Evolutionary conservation across 163 green algal genomes (phyloP), one percentile per base, ranked within the genome.

Genomic region (Trebouxia gelatinosa): DNA sequence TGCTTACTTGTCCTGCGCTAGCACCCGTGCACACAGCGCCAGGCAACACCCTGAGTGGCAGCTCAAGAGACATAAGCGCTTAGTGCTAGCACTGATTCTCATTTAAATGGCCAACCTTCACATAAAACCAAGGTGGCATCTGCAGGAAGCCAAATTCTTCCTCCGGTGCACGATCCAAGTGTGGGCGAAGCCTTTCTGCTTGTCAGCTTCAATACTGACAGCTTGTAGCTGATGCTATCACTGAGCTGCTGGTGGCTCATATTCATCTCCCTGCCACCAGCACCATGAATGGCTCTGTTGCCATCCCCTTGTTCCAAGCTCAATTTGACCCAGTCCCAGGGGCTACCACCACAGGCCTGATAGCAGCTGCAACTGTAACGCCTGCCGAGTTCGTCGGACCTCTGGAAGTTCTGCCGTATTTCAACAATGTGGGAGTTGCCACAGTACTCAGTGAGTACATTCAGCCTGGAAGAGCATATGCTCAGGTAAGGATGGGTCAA

Each of bases 381-480:
- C 58, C 58, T 40, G 58, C 58, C 23, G 29, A 40, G 58, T 67
- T 67, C 39, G 58, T 67, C 7, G 58, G 58, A 21, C 58, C 58
- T 2, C 29, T 67, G 13, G 58, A 67, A 16, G 29, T 67, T 28
- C 29, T 67, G 58, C 58, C 58, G 2, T 2, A 67, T 31, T 67
- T 67, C 29, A 67, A 17, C 58, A 67, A 67, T 39, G 29, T 67
- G 2, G 29, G 39, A 40, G 58, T 67, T 38, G 2, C 58, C 28
- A 67, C 58, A 67, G 58, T 67, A 39, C 58, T 67, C 2, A 40
- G 58, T 67, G 58, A 67, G 58, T 67, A 67, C n/a, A 31, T 67
- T 2, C 28, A 67, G 58, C 28, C 23, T 11, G 58, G 58, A 23
- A 28, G 58, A 3, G 58, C 58, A 40, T 67, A 67, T 67, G 58